Base-by-base conservation (phyloP, 305 asterid species). In the Ruellia speciosa region DNA sequence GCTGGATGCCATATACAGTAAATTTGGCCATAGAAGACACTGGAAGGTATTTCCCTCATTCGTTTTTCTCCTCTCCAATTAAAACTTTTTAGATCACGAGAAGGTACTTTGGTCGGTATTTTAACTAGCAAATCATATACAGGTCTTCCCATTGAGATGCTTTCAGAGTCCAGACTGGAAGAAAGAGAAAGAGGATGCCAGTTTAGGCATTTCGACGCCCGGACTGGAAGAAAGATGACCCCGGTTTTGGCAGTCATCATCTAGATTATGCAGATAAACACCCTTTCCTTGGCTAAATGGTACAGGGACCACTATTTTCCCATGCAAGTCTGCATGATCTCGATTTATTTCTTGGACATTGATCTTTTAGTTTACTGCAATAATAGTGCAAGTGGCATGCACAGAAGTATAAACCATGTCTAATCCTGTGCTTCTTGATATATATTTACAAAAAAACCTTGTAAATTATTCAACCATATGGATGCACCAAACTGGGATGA, bases 101-200 rank as follows among this genome's bases (percentile, higher is more conserved):
- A 37, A 10, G 12, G 0, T 7, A 6, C 12, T 0, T 2, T 7
- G 12, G 9, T 37, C 9, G 12, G 9, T 37, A 10, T 37, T 7
- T 7, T 3, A 37, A 37, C 5, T 37, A 3, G 12, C 9, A 1
- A 37, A 6, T 6, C 39, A 20, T 71, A 50, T 70, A 56, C 86
- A 85, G 96, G 83, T 72, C 41, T 66, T 83, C 61, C 85, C 81
- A 64, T 49, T 83, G 68, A 78, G 68, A 61, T 88, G 95, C 71
- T 86, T 89, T 61, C 79, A 68, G 51, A 69, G 58, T 54, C 52
- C 75, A 46, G 84, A 79, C 47, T 66, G 81, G 88, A 66, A 63
- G 69, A 77, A 75, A 72, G 84, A 75, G 5, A 20, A 24, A 24
- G 31, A 24, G 31, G 31, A 59, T 53, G 46, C 81, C 37, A 65